Evolutionary conservation across 495 filamentous ascomycete genomes (phyloP), one percentile per base, ranked within the genome.

Genomic region (Aspergillus sclerotioniger): DNA sequence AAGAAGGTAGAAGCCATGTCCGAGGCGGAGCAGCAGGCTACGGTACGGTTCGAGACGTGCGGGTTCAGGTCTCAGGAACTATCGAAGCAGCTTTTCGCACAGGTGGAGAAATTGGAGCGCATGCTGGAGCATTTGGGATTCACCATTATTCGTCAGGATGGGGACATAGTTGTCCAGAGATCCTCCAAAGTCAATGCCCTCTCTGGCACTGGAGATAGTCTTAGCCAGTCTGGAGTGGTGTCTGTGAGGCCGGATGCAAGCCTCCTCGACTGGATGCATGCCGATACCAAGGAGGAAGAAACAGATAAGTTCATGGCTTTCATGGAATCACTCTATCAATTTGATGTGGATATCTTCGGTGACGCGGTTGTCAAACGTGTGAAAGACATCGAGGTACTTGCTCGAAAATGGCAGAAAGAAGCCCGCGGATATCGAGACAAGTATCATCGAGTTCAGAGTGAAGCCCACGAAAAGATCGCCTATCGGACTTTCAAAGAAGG

Each of bases 391-490:
- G 94, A 99, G 67, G 79, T 90, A 56, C 86, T 92, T 51, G 91
- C 91, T 13, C 88, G 91, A 19, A 96, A 96, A 71, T 89, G 89
- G 77, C 89, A 92, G 67, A 91, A 89, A 59, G 95, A 98, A 70
- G 86, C 90, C 28, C 83, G 88, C 8, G 82, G 81, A 2, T 96
- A 96, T 66, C 85, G 93, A 21, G 94, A 98, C 46, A 94, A 93
- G 63, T 86, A 90, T 17, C 89, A 95, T 57, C 79, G 83, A n/a
- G 74, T 84, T 15, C 90, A 95, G 59, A 87, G 87, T 62, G 94
- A 99, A 66, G 85, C 92, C 1, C 90, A 96, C 59, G 90, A 96
- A 54, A 97, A 97, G 72, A 96, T 99, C 63, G 92, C 95, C n/a
- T 96, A 90, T 68, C 88, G 89, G 48, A 85, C 91, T 17, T 99